These are phyloP conservation scores for Erysimum cheiri DNA, from an alignment of 441 rosid species.

Conservation along the genomic window DNA sequence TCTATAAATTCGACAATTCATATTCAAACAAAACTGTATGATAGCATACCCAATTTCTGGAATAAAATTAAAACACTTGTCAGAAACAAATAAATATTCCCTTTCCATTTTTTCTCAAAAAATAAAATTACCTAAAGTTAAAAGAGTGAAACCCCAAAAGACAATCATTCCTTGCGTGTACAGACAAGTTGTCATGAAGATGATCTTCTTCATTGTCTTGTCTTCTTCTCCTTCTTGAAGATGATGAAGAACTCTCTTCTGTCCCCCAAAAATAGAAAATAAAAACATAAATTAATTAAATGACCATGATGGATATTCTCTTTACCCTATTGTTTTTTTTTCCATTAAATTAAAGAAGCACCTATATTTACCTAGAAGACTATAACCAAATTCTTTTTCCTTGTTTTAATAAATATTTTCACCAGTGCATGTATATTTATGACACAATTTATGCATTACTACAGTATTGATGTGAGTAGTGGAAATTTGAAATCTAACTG, in stretches of 20 bases:
- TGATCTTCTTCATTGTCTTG: constrained; percentile 44
- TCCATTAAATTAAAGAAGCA: constrained; percentile 29
- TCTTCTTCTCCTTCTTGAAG: constrained; percentile 47
- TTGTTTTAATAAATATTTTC: constrained; percentile 4
- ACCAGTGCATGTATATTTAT: background rate
- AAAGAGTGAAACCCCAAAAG: constrained; percentile 48
- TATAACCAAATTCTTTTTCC: constrained; percentile 22
- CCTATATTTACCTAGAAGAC: constrained; percentile 25
- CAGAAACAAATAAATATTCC: constrained; percentile 45
- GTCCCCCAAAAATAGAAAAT: constrained; percentile 31
- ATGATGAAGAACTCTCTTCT: constrained; percentile 46
- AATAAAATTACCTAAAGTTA: constrained; percentile 40
- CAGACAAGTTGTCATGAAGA: constrained; percentile 48
- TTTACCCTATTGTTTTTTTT: constrained; percentile 6
- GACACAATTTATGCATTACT: background rate
- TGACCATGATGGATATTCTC: constrained; percentile 44
- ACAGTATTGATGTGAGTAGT: background rate
- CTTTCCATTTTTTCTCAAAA: constrained; percentile 31
- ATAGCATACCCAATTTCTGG: constrained; percentile 39
- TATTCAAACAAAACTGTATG: constrained; percentile 44
- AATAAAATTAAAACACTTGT: constrained; percentile 43
- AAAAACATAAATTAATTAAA: background rate
- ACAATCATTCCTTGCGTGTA: constrained; percentile 49
- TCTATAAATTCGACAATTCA: constrained; percentile 36
- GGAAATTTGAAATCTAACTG: background rate